These are phyloP conservation scores for Lachancea sp. DNA, from an alignment of 805 yeast genomes.

Conservation along the genomic window DNA sequence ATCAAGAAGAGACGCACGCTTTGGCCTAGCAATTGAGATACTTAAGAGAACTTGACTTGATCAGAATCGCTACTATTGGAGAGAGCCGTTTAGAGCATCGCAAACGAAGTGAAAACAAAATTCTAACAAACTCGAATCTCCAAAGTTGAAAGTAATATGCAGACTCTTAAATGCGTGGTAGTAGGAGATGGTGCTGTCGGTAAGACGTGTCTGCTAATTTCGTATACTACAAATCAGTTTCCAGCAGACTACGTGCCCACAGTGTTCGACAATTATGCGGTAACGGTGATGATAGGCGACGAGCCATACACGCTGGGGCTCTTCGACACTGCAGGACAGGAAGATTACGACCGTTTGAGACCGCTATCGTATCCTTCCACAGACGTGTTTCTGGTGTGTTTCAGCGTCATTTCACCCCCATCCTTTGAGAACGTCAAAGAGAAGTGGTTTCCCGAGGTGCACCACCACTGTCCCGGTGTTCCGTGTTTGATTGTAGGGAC, in stretches of 20 bases:
- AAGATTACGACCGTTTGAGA: conserved; percentile 95
- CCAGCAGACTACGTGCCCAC: conserved; percentile 99
- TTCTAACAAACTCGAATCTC: no score
- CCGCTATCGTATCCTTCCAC: conserved; percentile 96
- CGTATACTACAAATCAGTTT: conserved; percentile 93
- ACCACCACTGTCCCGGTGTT: conserved; percentile 96
- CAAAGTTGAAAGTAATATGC: conserved; percentile 35
- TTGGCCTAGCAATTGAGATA: no score
- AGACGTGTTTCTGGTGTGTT: conserved; percentile 92
- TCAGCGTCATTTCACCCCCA: conserved; percentile 94
- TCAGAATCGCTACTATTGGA: no score
- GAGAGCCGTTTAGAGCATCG: no score
- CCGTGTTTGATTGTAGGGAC: conserved; percentile 97
- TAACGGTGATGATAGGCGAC: conserved; percentile 92
- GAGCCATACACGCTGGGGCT: conserved; percentile 97
- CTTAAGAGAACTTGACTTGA: no score
- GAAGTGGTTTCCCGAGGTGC: conserved; percentile 98
- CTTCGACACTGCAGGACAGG: conserved; percentile 98
- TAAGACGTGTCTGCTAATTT: conserved; percentile 90
- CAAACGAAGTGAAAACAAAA: no score
- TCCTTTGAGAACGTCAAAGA: conserved; percentile 96
- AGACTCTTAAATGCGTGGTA: conserved; percentile 84
- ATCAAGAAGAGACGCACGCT: no score
- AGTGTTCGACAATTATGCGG: conserved; percentile 94
- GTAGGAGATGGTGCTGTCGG: conserved; percentile 99